Evolutionary conservation across 1,284 basidiomycete genomes (phyloP).

Genomic region (Cutaneotrichosporon mucoides): DNA sequence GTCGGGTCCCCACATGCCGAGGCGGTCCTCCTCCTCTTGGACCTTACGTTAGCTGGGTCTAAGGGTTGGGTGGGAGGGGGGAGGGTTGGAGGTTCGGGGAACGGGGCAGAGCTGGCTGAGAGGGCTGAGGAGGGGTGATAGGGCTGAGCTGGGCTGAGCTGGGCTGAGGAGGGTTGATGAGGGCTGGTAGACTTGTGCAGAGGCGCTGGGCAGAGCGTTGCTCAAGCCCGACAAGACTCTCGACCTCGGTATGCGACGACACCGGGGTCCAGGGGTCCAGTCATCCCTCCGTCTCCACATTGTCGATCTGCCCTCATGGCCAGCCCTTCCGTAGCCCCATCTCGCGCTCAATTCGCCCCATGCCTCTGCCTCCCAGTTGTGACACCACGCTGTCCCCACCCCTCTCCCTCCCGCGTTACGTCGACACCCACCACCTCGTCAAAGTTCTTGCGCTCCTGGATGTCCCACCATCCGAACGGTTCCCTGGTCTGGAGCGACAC

Average conservation of each 20-base stretch:
- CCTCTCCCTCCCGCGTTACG: background rate
- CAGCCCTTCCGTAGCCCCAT: no score
- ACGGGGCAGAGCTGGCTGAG: background rate
- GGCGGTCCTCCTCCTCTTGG: slow-evolving; percentile 75
- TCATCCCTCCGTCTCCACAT: no score
- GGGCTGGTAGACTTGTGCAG: no score
- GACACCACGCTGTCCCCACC: no score
- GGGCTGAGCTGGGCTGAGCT: no score
- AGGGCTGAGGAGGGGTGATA: background rate
- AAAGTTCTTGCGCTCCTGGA: slow-evolving; percentile 75
- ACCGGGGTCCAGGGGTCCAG: no score
- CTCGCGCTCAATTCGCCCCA: no score
- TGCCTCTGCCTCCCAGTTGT: no score
- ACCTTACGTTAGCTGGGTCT: slow-evolving; percentile 53
- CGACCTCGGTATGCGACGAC: no score
- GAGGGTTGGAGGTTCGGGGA: background rate
- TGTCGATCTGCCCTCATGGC: no score
- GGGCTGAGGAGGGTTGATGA: no score
- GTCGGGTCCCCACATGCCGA: slow-evolving; percentile 87
- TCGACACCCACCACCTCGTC: slow-evolving; percentile 65
- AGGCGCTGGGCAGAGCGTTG: background rate
- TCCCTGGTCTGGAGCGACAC: slow-evolving; percentile 64
- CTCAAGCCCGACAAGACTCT: background rate
- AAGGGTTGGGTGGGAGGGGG: background rate
- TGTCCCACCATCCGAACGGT: slow-evolving; percentile 75